A percentile compares a stretch with the other conserved stretches of the same genome.
phyloP scores from a whole-genome alignment of 2,329 filamentous ascomycete species.

The Colletotrichum eleusines region DNA sequence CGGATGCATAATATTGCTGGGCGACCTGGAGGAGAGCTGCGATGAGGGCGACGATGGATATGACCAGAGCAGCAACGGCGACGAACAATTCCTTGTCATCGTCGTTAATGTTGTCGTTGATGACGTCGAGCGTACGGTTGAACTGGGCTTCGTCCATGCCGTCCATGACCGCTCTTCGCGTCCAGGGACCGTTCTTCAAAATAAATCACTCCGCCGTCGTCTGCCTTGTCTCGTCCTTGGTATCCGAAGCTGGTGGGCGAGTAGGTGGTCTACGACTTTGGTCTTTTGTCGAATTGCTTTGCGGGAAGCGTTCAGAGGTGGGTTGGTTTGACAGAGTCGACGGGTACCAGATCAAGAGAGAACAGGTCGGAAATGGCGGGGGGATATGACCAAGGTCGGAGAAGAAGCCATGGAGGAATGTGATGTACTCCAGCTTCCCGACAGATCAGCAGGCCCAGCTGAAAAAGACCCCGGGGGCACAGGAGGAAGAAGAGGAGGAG shows the following conservation, averaged over 20 bases:
- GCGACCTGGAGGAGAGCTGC: constrained; percentile 61
- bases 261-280: background rate
- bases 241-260: background rate
- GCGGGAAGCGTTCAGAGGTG: background rate
- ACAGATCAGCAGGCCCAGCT: constrained; percentile 12
- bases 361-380: background rate
- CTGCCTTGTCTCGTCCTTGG: background rate
- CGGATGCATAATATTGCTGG: constrained; percentile 64
- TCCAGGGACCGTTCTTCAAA: background rate
- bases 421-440: constrained; percentile 28
- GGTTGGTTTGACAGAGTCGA: background rate
- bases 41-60: constrained; percentile 61
- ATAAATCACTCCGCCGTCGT: background rate
- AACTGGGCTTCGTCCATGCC: constrained; percentile 32
- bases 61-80: constrained; percentile 58
- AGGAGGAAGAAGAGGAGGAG: constrained; percentile 4
- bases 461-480: background rate
- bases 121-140: constrained; percentile 14
- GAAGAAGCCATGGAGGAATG: constrained; percentile 24
- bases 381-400: background rate
- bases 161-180: constrained; percentile 10
- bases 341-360: background rate
- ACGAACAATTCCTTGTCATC: constrained; percentile 52
- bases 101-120: constrained; percentile 35
- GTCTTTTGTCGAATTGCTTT: background rate